Evolutionary conservation across 1,284 basidiomycete species (phyloP), one percentile per base, ranked within the genome.

Genomic region (Fistulinella cinereoalba): DNA sequence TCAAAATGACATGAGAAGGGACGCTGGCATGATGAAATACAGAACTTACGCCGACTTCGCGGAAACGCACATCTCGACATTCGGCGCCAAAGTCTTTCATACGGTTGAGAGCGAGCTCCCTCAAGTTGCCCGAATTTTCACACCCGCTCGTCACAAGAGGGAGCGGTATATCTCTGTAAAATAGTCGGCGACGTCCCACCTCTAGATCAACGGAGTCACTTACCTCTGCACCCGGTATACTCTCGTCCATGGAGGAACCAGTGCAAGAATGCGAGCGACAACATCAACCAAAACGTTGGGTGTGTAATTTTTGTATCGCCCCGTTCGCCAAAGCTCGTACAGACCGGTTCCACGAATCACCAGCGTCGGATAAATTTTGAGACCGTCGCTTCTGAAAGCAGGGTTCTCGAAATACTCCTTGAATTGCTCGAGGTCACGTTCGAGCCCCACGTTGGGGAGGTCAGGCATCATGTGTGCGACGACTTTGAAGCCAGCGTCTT

Each of bases 61-160:
- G 88, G 72, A 91, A 97, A 38, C 97, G 85, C 24, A 99, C 96
- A 66, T 99, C 97, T 44, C 97, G 82, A 69, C 97, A 99, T 57
- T 95, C 92, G 32, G 92, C 91, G 31, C 97, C 97, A 70, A 99
- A 98, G 68, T 99, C 97, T 70, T 96, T 96, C 94, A 99, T 97
- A 19, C 97, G 83, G 56, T 95, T 95, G 33, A 99, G 75, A 23
- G 97, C 96, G 38, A 99, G 75, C 67, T 99, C 96, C 44, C 97
- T 86, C 54, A 99, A 72, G 67, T 99, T 99, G 3, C 97, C 97
- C 47, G 88, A 88, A 66, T 99, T 98, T 70, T 99, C 97, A 58
- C 97, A 98, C 18, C 97, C 97, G 51, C 92, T 96, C 4, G 91
- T 86, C 23, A 99, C 92, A 28, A 99, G 77, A 12, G 95, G 95